Percentiles rank a stretch among this genome's conserved stretches.
These are phyloP conservation scores for Harrya chromipes DNA, from an alignment of 768 basidiomycete species.

Conservation along the genomic window DNA sequence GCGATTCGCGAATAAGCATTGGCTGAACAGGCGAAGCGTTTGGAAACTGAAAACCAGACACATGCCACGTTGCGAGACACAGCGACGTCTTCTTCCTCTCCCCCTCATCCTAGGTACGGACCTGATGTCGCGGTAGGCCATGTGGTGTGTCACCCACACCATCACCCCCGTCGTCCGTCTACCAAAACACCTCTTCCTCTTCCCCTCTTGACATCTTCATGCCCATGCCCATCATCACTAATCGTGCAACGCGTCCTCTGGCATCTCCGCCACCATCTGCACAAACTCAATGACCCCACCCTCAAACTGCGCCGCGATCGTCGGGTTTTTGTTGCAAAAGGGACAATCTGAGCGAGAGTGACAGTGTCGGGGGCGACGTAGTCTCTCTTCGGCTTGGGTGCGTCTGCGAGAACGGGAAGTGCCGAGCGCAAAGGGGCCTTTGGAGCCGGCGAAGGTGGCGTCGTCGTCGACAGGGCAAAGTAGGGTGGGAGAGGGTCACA, in stretches of 20 bases:
- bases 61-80: constrained; percentile 26
- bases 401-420: constrained; percentile 35
- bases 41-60: background rate
- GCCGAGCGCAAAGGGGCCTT: constrained; percentile 42
- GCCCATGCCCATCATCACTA: constrained; percentile 50
- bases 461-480: constrained; percentile 52
- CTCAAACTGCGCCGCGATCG: constrained; percentile 54
- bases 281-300: constrained; percentile 66
- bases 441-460: constrained; percentile 68
- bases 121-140: constrained; percentile 22
- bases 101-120: constrained; percentile 26
- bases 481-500: constrained; percentile 88
- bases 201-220: constrained; percentile 46
- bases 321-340: constrained; percentile 56
- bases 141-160: no score
- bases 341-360: constrained; percentile 56
- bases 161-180: constrained; percentile 24
- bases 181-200: constrained; percentile 22
- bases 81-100: constrained; percentile 41
- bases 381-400: constrained; percentile 46
- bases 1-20: constrained; percentile 53
- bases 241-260: constrained; percentile 59
- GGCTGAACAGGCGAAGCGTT: constrained; percentile 37
- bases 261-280: constrained; percentile 50
- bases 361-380: constrained; percentile 55